Evolutionary conservation across 1,284 basidiomycete genomes (phyloP).

Genomic region (Heliocybe sulcata): DNA sequence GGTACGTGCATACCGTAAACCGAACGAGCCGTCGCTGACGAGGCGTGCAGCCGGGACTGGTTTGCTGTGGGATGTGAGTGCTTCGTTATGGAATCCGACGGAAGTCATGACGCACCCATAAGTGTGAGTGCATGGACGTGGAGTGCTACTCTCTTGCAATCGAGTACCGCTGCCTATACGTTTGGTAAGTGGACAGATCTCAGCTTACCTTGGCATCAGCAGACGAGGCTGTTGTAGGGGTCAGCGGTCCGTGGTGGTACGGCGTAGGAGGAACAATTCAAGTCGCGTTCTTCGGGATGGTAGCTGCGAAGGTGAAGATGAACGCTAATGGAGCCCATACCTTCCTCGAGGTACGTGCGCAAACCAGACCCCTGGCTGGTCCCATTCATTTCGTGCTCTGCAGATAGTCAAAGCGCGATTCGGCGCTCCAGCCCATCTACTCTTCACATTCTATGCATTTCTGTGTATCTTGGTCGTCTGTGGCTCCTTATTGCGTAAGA

Average conservation of each 20-base stretch:
- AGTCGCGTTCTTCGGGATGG: constrained; percentile 64
- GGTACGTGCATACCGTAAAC: constrained; percentile 15
- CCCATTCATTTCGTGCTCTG: constrained; percentile 9
- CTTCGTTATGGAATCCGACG: background rate
- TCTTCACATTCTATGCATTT: constrained; percentile 76
- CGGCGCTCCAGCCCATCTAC: constrained; percentile 65
- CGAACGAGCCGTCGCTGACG: constrained; percentile 10
- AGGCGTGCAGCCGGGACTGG: constrained; percentile 47
- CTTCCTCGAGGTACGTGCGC: constrained; percentile 36
- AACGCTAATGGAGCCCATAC: constrained; percentile 58
- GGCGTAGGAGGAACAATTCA: constrained; percentile 63
- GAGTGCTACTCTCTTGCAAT: constrained; percentile 53
- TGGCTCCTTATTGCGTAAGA: constrained; percentile 40
- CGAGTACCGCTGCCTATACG: constrained; percentile 45
- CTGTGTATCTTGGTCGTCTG: constrained; percentile 78
- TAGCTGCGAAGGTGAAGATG: constrained; percentile 69
- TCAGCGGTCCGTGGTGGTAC: constrained; percentile 47
- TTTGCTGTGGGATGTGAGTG: constrained; percentile 50
- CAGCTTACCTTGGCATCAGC: background rate
- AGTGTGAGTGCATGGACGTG: constrained; percentile 59
- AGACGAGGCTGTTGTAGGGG: constrained; percentile 16
- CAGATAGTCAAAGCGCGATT: constrained; percentile 67
- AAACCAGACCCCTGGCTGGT: constrained; percentile 4
- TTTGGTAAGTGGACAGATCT: constrained; percentile 26
- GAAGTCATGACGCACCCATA: background rate